A percentile compares a stretch with the other conserved stretches of the same genome.
phyloP scores from a whole-genome alignment of 306 rosid species.

The Glycine soja region DNA sequence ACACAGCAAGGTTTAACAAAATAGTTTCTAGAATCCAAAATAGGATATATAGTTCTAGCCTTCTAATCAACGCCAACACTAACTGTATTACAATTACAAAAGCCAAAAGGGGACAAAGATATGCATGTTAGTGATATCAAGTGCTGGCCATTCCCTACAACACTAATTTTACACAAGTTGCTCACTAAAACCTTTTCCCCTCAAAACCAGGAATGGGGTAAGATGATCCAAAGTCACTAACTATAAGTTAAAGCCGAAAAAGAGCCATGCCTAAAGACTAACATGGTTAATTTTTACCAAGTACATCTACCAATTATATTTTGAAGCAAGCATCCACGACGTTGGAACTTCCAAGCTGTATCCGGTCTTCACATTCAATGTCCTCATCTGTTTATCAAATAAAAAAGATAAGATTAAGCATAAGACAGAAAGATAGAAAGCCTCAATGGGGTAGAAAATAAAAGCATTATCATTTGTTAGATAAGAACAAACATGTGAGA shows the following conservation, averaged over 20 bases:
- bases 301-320: slow-evolving; percentile 23
- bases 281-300: not conserved
- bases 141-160: not conserved
- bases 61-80: slow-evolving; percentile 15
- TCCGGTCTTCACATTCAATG: slow-evolving; percentile 14
- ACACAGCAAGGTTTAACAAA: slow-evolving; percentile 21
- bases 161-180: not conserved
- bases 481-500: slow-evolving; percentile 4
- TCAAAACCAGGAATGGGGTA: not conserved
- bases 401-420: not conserved
- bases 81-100: not conserved
- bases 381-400: slow-evolving; percentile 10
- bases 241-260: not conserved
- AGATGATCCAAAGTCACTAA: not conserved
- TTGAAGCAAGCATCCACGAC: not conserved
- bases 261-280: not conserved
- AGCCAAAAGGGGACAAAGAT: not conserved
- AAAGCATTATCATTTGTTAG: slow-evolving; percentile 14
- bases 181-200: not conserved
- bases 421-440: not conserved
- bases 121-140: not conserved
- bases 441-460: slow-evolving; percentile 20
- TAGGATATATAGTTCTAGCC: slow-evolving; percentile 11
- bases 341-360: slow-evolving; percentile 5
- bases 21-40: not conserved